Evolutionary conservation across 164 flowering plant genomes (phyloP).

Genomic region (Aristolochia fimbriata): DNA sequence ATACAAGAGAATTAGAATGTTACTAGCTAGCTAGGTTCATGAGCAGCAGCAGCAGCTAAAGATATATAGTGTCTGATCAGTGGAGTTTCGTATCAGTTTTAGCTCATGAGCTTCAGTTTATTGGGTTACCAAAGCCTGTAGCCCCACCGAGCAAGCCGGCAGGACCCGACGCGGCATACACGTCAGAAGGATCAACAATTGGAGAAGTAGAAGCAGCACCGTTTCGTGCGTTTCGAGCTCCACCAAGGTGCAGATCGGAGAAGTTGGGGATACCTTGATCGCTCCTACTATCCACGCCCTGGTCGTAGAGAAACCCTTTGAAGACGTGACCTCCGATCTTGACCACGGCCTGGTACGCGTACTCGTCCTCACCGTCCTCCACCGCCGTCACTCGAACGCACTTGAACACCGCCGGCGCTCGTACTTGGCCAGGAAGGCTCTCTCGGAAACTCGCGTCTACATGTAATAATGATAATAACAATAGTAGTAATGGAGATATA

Average conservation of each 20-base stretch:
- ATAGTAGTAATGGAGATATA: no score
- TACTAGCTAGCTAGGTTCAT: no score
- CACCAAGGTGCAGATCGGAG: slow-evolving; percentile 78
- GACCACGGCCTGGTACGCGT: slow-evolving; percentile 83
- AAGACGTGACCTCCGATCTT: slow-evolving; percentile 88
- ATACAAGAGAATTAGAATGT: no score
- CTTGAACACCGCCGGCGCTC: slow-evolving; percentile 82
- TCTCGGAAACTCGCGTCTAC: slow-evolving; percentile 67
- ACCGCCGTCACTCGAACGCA: slow-evolving; percentile 82
- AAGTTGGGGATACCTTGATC: slow-evolving; percentile 66
- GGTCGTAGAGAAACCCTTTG: slow-evolving; percentile 80
- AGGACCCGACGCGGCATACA: slow-evolving; percentile 33
- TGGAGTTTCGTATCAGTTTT: no score
- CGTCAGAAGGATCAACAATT: slow-evolving; percentile 46
- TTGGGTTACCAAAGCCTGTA: slow-evolving; percentile 44
- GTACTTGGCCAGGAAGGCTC: slow-evolving; percentile 65
- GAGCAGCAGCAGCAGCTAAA: no score
- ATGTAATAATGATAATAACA: neutral
- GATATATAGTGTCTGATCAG: no score
- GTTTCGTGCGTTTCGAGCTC: slow-evolving; percentile 21
- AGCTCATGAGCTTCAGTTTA: slow-evolving; percentile 23
- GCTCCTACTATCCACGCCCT: slow-evolving; percentile 42
- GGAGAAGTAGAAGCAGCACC: slow-evolving; percentile 44
- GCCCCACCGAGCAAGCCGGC: slow-evolving; percentile 64
- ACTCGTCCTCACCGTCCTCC: slow-evolving; percentile 86